These are phyloP conservation scores for Pleurotus ostreatus DNA, from an alignment of 768 basidiomycete species.

Conservation along the genomic window DNA sequence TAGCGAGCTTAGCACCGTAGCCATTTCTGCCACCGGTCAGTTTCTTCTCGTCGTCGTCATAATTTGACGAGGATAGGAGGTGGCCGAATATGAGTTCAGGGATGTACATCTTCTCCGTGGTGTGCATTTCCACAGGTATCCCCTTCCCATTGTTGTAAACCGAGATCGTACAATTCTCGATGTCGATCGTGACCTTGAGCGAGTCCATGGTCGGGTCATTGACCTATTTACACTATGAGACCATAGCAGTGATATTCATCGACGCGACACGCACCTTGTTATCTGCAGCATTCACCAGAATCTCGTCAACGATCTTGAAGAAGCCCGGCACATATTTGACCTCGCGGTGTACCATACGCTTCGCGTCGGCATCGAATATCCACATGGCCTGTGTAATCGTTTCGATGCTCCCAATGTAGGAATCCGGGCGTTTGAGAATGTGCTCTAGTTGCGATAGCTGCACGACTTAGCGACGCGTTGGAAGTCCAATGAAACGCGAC, in stretches of 20 bases:
- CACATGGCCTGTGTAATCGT: constrained; percentile 85
- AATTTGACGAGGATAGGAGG: constrained; percentile 91
- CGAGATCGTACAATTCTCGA: constrained; percentile 81
- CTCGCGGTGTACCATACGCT: constrained; percentile 79
- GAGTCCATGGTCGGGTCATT: constrained; percentile 91
- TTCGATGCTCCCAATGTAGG: constrained; percentile 96
- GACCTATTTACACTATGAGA: constrained; percentile 46
- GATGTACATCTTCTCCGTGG: constrained; percentile 89
- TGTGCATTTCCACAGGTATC: constrained; percentile 96
- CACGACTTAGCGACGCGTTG: background rate
- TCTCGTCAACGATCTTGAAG: constrained; percentile 99
- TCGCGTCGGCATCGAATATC: constrained; percentile 84
- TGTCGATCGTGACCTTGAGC: constrained; percentile 83
- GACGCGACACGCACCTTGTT: constrained; percentile 71
- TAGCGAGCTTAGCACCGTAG: constrained; percentile 96
- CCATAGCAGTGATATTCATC: background rate
- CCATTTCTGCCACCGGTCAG: constrained; percentile 98
- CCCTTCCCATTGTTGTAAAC: constrained; percentile 95
- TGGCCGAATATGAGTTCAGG: constrained; percentile 98
- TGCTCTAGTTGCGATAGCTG: constrained; percentile 96
- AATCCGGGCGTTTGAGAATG: constrained; percentile 86
- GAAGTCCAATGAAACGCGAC: background rate
- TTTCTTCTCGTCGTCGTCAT: constrained; percentile 98
- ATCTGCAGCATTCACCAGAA: constrained; percentile 97
- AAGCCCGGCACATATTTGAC: constrained; percentile 95